Evolutionary conservation across 306 rosid species (phyloP), one percentile per base, ranked within the genome.

Genomic region (Arachis hypogaea): DNA sequence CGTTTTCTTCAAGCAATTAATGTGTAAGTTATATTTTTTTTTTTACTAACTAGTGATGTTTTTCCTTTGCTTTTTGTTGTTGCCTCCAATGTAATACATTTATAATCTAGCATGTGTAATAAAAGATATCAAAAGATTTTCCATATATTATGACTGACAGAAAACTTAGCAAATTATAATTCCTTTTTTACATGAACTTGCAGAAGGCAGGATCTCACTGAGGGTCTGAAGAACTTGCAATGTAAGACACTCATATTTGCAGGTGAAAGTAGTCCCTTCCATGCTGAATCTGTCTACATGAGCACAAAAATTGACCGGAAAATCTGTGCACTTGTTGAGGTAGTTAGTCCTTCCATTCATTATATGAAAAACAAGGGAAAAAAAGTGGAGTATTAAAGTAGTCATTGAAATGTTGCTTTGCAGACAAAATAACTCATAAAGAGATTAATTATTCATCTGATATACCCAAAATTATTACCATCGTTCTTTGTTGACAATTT

Each of bases 201-300:
- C 96, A 92, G 96, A 81, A 87, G 97, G 81, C 84, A 66, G 7
- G 97, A 92, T 68, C 89, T 92, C 68, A 81, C 85, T 2, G 85
- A 84, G 41, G 83, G 83, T 68, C 80, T 92, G 81, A 92, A 80
- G 85, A 77, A 87, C 67, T 77, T 92, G 82, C 87, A 72, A 63
- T 89, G 97, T 38, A 92, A 84, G 87, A 87, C 93, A 12, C 96
- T 92, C 11, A 87, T 92, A 78, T 92, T 92, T 83, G 96, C 87
- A 30, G 97, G 97, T 5, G 96, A 82, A 51, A 89, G 87, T 42
- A 92, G 97, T 78, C 96, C 92, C 40, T 92, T 89, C 83, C 93
- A 69, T 58, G 88, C 82, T 7, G 97, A 92, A 66, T 86, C 97
- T 50, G 60, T 89, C 50, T 69, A 86, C 78, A 89, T 89, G 96